Evolutionary conservation across 2,329 filamentous ascomycete species (phyloP), one percentile per base, ranked within the genome.

Genomic region (Phialemoniopsis sp.): DNA sequence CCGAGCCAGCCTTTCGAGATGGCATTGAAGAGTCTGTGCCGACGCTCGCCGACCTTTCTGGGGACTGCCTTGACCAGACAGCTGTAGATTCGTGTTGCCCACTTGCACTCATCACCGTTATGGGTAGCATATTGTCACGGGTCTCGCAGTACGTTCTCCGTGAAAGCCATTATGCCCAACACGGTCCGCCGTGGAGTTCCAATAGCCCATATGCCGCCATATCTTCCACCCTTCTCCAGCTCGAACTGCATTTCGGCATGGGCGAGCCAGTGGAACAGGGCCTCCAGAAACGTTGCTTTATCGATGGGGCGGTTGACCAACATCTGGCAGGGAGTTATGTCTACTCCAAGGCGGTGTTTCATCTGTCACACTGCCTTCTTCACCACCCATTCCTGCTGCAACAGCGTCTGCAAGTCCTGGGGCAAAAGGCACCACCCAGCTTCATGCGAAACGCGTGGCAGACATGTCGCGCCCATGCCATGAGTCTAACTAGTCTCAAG

Each of bases 41-140:
- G 6, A 13, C 7, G 5, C 15, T 46, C 28, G 39, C 38, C 14
- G 44, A 46, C 30, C 15, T 46, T 12, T 38, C 42, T 5, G 34
- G 37, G n/a, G 38, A 42, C n/a, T 36, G 37, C 8, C 29, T 44
- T 16, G 36, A 41, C 38, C 41, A 38, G 2, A 34, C 4, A 18
- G 35, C 26, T 28, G n/a, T 15, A 10, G 12, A n/a, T 12, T 9
- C 13, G 10, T 37, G 35, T 29, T 21, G 21, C n/a, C 35, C 35
- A 10, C 35, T 37, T n/a, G 35, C 35, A 13, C 26, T 37, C 4
- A 29, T 37, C 14, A 29, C 14, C 5, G 26, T 37, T 12, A 29
- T 37, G 35, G 26, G 26, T 3, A 31, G 35, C 16, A 15, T 29
- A 4, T 13, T 37, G 13, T 30, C 21, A 4, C 21, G 35, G 26